Base-by-base conservation (phyloP, 768 basidiomycete species). In the Suillus lakei region DNA sequence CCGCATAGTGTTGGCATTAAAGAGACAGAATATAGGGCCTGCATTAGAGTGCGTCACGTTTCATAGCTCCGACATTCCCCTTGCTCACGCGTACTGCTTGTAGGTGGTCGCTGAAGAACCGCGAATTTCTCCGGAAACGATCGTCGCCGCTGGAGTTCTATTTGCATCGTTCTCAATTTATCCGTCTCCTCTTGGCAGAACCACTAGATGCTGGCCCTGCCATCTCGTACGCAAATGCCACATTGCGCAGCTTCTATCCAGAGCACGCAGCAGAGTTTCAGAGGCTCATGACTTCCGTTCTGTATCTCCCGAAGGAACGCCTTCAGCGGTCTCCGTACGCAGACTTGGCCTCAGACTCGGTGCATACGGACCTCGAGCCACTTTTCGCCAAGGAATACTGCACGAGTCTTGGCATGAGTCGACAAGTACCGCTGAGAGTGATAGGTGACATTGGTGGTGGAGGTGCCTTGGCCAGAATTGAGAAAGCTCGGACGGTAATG, bases 401-500 rank as follows among this genome's bases (percentile, higher is more conserved):
- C 70, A 88, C 91, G 15, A 89, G 85, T 69, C 78, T 96, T 21
- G 93, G 92, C 4, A 91, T 97, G 91, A 93, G 96, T 69, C 85
- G 91, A 64, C 93, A 97, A 70, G 88, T 93, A 15, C 93, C 96
- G 1, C 82, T 99, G 51, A 84, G 89, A 46, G 94, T 98, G 4
- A 91, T 96, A 4, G 94, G 93, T 4, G 96, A 97, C 70, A 91
- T 99, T 60, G 98, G 97, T 1, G 94, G 92, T 0, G 92, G 93
- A 5, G 95, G 96, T 3, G 96, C 96, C 0, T 77, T 99, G 64
- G 90, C 92, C 7, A 88, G 91, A 72, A 96, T 99, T 51, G 95
- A 97, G 80, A 99, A 98, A 76, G 96, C 95, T 7, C 85, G 93
- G 66, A 91, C 90, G 67, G 93, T 99, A 32, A 93, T 99, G 91